Evolutionary conservation across 1,139 yeast genomes (phyloP).

Genomic region (Blastobotrys capitulatus): DNA sequence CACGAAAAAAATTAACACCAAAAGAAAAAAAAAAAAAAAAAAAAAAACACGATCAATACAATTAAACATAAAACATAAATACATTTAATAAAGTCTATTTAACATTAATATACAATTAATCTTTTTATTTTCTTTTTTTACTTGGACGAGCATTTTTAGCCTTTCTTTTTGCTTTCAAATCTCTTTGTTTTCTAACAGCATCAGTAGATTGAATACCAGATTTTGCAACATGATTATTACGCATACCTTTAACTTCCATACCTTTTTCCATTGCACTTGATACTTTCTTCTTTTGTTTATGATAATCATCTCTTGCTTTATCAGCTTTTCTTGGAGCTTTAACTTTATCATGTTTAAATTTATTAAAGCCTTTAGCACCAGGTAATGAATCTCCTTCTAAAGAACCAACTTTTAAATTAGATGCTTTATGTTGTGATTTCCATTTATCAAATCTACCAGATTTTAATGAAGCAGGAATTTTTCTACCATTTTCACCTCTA

Average conservation of each 20-base stretch:
- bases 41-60: neutral
- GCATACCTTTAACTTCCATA: slow-evolving; percentile 58
- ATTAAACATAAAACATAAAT: too few species aligned
- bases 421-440: slow-evolving; percentile 66
- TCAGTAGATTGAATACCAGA: slow-evolving; percentile 63
- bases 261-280: slow-evolving; percentile 78
- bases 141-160: slow-evolving; percentile 88
- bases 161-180: slow-evolving; percentile 59
- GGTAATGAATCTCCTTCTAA: slow-evolving; percentile 39
- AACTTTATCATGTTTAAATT: slow-evolving; percentile 67
- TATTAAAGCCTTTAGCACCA: slow-evolving; percentile 20
- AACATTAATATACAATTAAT: too few species aligned
- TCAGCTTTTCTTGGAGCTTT: slow-evolving; percentile 77
- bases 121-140: slow-evolving; percentile 34
- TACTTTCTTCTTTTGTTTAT: slow-evolving; percentile 77
- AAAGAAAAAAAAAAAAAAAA: neutral
- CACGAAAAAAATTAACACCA: neutral
- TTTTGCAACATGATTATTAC: slow-evolving; percentile 24
- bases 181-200: slow-evolving; percentile 75
- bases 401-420: slow-evolving; percentile 47
- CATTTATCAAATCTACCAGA: slow-evolving; percentile 91
- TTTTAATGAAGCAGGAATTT: slow-evolving; percentile 85
- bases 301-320: slow-evolving; percentile 80
- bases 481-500: slow-evolving; percentile 91
- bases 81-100: too few species aligned